These are phyloP conservation scores for Paramecium octaurelia DNA, from an alignment of 73 alveolate genomes.

Conservation along the genomic window DNA sequence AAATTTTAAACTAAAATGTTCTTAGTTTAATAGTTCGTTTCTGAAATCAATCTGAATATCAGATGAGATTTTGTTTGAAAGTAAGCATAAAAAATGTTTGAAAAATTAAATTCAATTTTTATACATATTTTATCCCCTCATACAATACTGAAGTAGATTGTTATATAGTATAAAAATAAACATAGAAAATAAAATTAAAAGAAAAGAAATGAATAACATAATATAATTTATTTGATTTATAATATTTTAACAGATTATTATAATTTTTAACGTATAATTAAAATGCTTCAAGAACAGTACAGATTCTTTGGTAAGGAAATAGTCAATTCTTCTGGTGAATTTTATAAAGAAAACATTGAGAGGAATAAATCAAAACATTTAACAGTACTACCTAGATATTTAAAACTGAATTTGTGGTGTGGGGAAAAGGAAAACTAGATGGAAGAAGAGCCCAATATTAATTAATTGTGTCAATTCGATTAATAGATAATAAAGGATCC, in stretches of 20 bases:
- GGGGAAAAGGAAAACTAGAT: conserved; percentile 19
- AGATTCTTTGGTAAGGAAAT: conserved; percentile 19
- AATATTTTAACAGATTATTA: conserved; percentile 1
- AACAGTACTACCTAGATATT: background rate
- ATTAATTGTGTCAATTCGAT: background rate
- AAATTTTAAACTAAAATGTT: too few species aligned
- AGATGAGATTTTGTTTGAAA: too few species aligned
- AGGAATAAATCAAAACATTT: background rate
- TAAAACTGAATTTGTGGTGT: conserved; percentile 13
- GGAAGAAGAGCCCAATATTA: background rate
- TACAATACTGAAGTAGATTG: too few species aligned
- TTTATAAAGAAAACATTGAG: background rate
- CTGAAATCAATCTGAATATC: too few species aligned
- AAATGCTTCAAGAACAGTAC: background rate
- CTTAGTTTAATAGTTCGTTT: too few species aligned
- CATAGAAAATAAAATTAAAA: too few species aligned
- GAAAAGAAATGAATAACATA: background rate
- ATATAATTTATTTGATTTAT: background rate
- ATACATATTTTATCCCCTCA: too few species aligned
- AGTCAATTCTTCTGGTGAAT: conserved; percentile 31
- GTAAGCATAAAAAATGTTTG: too few species aligned
- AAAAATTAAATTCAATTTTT: too few species aligned
- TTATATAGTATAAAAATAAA: too few species aligned
- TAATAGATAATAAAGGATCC: background rate
- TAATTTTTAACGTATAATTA: conserved; percentile 29